Evolutionary conservation across 2,329 filamentous ascomycete species (phyloP).

Genomic region (Geosmithia putterillii): DNA sequence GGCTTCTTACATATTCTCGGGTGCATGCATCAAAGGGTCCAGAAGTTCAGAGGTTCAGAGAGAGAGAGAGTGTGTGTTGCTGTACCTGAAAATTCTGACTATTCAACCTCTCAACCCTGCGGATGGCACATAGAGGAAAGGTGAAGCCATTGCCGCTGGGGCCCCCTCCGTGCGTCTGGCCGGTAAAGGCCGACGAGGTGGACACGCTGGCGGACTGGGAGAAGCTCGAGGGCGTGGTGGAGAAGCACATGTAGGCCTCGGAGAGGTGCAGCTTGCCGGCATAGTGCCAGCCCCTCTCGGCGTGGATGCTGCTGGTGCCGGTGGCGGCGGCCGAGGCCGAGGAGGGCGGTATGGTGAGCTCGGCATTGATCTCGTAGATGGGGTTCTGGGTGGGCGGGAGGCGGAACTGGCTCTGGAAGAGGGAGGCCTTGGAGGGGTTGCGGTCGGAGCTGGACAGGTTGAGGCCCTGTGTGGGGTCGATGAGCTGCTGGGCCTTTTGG

Average conservation of each 20-base stretch:
- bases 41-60: neutral
- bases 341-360: conserved; percentile 73
- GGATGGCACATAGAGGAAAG: conserved; percentile 80
- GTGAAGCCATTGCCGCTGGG: conserved; percentile 94
- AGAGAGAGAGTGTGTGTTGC: neutral
- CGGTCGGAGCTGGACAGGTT: conserved; percentile 62
- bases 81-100: conserved; percentile 71
- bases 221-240: conserved; percentile 84
- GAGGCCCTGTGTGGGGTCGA: conserved; percentile 74
- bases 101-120: conserved; percentile 83
- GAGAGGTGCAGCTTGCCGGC: conserved; percentile 86
- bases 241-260: conserved; percentile 93
- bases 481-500: conserved; percentile 89
- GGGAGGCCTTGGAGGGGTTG: conserved; percentile 77
- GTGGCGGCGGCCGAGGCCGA: neutral
- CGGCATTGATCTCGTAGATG: conserved; percentile 90
- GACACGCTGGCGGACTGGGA: conserved; percentile 65
- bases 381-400: conserved; percentile 86
- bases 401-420: conserved; percentile 95
- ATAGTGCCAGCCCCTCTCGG: conserved; percentile 74
- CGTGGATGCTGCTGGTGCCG: conserved; percentile 38
- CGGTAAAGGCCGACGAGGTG: conserved; percentile 75
- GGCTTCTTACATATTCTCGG: no score
- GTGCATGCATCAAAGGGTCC: no score
- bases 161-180: conserved; percentile 84